These are phyloP conservation scores for Aquilaria sinensis DNA, from an alignment of 345 rosid species.

Conservation along the genomic window DNA sequence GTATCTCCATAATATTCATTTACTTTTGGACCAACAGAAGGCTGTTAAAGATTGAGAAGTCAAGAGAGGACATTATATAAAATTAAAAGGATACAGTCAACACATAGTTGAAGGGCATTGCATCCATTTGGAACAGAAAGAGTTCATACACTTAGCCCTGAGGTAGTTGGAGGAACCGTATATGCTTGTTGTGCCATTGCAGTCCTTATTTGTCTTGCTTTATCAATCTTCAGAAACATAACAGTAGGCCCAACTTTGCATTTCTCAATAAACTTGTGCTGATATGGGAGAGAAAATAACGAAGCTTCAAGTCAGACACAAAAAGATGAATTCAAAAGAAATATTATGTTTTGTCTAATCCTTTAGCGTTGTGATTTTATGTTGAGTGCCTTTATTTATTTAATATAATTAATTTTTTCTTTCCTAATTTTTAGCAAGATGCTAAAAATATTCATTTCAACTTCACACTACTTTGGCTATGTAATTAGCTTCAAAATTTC, in stretches of 20 bases:
- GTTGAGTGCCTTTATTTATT: too few relatives aligned
- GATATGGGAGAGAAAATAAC: conserved; percentile 23
- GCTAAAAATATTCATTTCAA: too few relatives aligned
- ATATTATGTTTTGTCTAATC: neutral
- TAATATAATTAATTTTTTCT: too few relatives aligned
- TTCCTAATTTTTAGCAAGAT: too few relatives aligned
- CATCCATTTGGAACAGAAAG: conserved; percentile 9
- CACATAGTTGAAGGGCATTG: neutral
- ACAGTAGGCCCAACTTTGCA: conserved; percentile 88
- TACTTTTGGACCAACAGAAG: conserved; percentile 38
- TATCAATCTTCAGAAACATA: conserved; percentile 90
- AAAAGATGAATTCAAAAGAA: neutral
- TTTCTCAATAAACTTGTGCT: conserved; percentile 95
- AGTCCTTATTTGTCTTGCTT: conserved; percentile 71
- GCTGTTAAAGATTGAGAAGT: conserved; percentile 37
- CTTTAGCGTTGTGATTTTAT: too few relatives aligned
- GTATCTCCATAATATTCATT: conserved; percentile 72
- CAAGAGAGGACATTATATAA: neutral
- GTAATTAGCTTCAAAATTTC: too few relatives aligned
- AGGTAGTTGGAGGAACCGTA: conserved; percentile 32
- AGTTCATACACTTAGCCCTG: conserved; percentile 38
- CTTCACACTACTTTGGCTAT: too few relatives aligned
- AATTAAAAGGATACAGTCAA: neutral
- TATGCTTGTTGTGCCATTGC: conserved; percentile 61
- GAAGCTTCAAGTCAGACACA: conserved; percentile 14